phyloP scores from a whole-genome alignment of 1,139 yeast species.

The Suhomyces taliae region DNA sequence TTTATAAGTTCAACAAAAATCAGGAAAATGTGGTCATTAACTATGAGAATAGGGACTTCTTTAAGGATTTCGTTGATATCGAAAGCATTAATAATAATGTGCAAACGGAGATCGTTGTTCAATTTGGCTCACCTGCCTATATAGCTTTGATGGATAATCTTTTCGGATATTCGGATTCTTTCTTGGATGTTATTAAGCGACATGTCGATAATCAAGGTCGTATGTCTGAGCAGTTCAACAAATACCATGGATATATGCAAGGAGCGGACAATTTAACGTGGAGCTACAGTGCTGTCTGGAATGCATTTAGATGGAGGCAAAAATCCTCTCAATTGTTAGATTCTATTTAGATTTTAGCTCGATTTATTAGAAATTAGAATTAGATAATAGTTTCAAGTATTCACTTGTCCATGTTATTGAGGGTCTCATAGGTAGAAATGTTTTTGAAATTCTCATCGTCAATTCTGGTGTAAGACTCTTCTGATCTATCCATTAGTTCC shows the following conservation, averaged over 20 bases:
- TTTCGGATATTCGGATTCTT: constrained; percentile 69
- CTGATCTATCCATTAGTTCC: constrained; percentile 56
- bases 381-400: not conserved
- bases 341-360: not conserved
- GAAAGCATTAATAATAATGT: constrained; percentile 8
- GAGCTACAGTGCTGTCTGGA: constrained; percentile 84
- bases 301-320: constrained; percentile 64
- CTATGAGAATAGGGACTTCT: constrained; percentile 29
- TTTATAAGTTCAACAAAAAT: constrained; percentile 25
- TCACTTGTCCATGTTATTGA: constrained; percentile 28
- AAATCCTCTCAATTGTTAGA: constrained; percentile 23
- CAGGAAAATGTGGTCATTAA: constrained; percentile 29
- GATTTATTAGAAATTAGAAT: not conserved
- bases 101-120: constrained; percentile 6
- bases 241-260: constrained; percentile 76
- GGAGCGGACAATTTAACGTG: constrained; percentile 90
- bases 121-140: constrained; percentile 49
- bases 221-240: constrained; percentile 88
- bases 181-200: constrained; percentile 64
- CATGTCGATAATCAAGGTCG: constrained; percentile 76
- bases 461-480: constrained; percentile 38
- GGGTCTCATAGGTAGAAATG: constrained; percentile 54
- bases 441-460: constrained; percentile 33
- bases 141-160: constrained; percentile 46
- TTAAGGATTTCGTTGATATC: constrained; percentile 26